Evolutionary conservation across 2,329 filamentous ascomycete species (phyloP).

Genomic region (Cladophialophora yegresii): DNA sequence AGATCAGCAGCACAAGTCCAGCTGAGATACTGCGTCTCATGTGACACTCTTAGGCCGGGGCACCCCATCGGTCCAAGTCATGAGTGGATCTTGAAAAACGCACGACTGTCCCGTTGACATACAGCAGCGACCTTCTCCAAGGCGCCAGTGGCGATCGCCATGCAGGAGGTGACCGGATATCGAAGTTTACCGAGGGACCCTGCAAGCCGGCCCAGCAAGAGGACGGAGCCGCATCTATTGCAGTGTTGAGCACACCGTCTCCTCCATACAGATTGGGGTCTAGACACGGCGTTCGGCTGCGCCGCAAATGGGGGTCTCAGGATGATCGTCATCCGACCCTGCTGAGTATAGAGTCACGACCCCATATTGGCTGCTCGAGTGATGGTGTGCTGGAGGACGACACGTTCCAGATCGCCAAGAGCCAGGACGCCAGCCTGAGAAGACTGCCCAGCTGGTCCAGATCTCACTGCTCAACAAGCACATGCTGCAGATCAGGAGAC

Average conservation of each 20-base stretch:
- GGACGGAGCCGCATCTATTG: neutral
- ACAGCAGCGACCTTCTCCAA: neutral
- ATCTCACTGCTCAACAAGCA: neutral
- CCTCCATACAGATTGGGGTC: neutral
- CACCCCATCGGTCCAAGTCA: neutral
- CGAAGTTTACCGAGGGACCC: neutral
- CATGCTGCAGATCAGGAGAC: slow-evolving; percentile 7
- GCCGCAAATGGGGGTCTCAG: neutral
- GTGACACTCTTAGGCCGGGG: neutral
- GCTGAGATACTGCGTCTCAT: neutral
- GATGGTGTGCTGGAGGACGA: neutral
- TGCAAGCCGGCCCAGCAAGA: neutral
- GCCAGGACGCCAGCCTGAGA: neutral
- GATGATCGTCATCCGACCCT: neutral
- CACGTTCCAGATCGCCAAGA: neutral
- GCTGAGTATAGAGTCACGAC: neutral
- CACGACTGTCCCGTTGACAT: neutral
- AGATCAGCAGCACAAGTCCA: neutral
- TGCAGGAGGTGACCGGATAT: neutral
- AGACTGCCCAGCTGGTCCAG: neutral
- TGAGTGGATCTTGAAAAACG: neutral
- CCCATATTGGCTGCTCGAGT: neutral
- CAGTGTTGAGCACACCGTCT: neutral
- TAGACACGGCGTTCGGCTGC: neutral
- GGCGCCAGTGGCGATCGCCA: neutral